Percentiles rank a stretch among this genome's conserved stretches.
Evolutionary conservation across 2,329 filamentous ascomycete species (phyloP).

Genomic region (Aspergillus fijiensis): DNA sequence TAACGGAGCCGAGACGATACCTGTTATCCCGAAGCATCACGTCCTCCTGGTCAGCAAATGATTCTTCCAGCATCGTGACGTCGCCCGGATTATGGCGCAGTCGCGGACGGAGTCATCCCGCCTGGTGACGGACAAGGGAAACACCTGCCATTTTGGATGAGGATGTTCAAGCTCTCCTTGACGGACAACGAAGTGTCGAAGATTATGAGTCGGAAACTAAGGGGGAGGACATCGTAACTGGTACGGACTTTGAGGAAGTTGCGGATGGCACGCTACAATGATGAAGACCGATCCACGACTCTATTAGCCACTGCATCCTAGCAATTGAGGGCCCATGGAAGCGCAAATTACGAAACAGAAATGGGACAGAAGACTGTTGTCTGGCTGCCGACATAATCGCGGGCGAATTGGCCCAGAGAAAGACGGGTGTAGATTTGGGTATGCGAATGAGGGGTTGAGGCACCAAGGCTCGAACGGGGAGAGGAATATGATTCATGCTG

Average conservation of each 20-base stretch:
- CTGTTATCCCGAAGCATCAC: slow-evolving; percentile 49
- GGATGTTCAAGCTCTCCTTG: slow-evolving; percentile 93
- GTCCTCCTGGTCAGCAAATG: slow-evolving; percentile 20
- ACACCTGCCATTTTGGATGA: slow-evolving; percentile 83
- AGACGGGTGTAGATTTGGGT: slow-evolving; percentile 3
- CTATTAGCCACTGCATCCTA: slow-evolving; percentile 28
- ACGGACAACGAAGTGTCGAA: slow-evolving; percentile 94
- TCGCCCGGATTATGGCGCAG: neutral
- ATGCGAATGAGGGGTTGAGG: slow-evolving; percentile 4
- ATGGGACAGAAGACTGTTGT: neutral
- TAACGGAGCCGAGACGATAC: slow-evolving; percentile 93
- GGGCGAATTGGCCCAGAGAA: neutral
- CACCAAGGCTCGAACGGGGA: slow-evolving; percentile 5
- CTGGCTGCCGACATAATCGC: neutral
- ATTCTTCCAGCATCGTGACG: slow-evolving; percentile 2
- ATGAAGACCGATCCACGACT: slow-evolving; percentile 13
- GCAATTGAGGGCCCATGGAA: slow-evolving; percentile 15
- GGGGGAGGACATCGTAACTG: slow-evolving; percentile 94
- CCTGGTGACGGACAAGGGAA: neutral
- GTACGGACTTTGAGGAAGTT: slow-evolving; percentile 95
- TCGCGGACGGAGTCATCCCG: neutral
- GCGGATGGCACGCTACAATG: slow-evolving; percentile 75
- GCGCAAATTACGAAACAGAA: slow-evolving; percentile 6
- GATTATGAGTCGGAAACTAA: slow-evolving; percentile 93
- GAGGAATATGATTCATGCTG: neutral